A percentile compares a stretch with the other conserved stretches of the same genome.
These are phyloP conservation scores for Phytophthora lateralis DNA, from an alignment of 352 stramenopile genomes.

Conservation along the genomic window DNA sequence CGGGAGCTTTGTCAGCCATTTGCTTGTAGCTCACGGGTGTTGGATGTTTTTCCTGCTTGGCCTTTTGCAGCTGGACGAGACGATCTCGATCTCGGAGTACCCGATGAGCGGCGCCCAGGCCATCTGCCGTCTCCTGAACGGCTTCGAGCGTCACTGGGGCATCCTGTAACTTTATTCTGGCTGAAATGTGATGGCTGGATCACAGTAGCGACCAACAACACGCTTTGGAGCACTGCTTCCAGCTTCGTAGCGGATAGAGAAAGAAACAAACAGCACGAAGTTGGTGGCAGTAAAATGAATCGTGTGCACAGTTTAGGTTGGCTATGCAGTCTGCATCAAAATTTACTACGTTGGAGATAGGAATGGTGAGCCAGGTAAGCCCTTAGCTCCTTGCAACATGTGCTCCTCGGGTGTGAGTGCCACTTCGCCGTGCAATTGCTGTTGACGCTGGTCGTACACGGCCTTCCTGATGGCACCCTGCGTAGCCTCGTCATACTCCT, in stretches of 20 bases:
- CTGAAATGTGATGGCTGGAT: background rate
- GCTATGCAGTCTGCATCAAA: too few relatives aligned
- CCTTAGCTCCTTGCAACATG: slow-evolving; percentile 94
- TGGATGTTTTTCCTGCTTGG: slow-evolving; percentile 10
- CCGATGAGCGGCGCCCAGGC: slow-evolving; percentile 97
- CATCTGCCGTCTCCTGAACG: slow-evolving; percentile 96
- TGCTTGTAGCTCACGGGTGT: slow-evolving; percentile 7
- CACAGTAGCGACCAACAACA: slow-evolving; percentile 15
- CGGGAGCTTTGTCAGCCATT: background rate
- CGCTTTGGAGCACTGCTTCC: background rate
- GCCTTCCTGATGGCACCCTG: slow-evolving; percentile 99
- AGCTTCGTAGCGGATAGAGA: slow-evolving; percentile 10
- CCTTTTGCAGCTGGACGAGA: slow-evolving; percentile 90
- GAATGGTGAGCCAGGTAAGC: slow-evolving; percentile 46
- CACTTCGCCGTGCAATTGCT: slow-evolving; percentile 86
- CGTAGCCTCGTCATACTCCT: slow-evolving; percentile 97
- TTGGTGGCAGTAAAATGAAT: slow-evolving; percentile 12
- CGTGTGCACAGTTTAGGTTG: slow-evolving; percentile 7
- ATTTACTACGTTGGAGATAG: slow-evolving; percentile 8
- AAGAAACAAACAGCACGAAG: slow-evolving; percentile 9
- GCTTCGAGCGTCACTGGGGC: slow-evolving; percentile 98
- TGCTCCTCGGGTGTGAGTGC: slow-evolving; percentile 93
- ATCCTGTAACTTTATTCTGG: slow-evolving; percentile 92
- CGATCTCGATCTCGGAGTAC: slow-evolving; percentile 98
- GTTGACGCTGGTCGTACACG: slow-evolving; percentile 95